phyloP scores from a whole-genome alignment of 1,284 basidiomycete genomes.

The Rhodotorula sp. region DNA sequence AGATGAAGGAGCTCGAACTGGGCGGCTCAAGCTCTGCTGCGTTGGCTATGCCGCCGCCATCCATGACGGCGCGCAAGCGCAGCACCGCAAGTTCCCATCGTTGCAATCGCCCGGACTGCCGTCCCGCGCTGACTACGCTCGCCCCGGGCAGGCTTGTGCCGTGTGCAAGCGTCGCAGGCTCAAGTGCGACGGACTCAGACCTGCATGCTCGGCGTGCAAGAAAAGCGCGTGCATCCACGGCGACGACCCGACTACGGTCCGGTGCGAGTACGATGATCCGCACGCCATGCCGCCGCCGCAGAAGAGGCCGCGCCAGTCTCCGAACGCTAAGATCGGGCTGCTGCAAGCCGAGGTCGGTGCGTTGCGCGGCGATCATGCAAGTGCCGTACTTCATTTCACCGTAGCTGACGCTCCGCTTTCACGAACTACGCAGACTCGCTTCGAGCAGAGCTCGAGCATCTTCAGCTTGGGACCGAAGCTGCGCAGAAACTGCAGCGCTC shows the following conservation, averaged over 20 bases:
- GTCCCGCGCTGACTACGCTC: too few relatives aligned
- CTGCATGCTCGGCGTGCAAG: constrained; percentile 24
- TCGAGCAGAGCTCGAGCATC: too few relatives aligned
- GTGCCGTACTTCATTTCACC: background rate
- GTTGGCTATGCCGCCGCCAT: too few relatives aligned
- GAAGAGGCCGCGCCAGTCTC: too few relatives aligned
- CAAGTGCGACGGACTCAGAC: constrained; percentile 29
- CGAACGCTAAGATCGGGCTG: constrained; percentile 14
- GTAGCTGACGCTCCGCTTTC: background rate
- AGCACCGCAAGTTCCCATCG: too few relatives aligned
- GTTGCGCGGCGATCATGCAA: background rate
- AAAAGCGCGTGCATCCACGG: constrained; percentile 23
- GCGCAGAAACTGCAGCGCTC: too few relatives aligned
- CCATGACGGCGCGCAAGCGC: too few relatives aligned
- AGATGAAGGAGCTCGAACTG: too few relatives aligned
- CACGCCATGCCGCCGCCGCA: background rate
- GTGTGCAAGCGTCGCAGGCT: constrained; percentile 17
- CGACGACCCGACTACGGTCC: constrained; percentile 9
- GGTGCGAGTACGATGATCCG: constrained; percentile 29
- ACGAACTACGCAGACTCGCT: too few relatives aligned
- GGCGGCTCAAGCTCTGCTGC: too few relatives aligned
- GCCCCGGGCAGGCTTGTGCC: constrained; percentile 6
- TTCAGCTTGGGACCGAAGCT: too few relatives aligned
- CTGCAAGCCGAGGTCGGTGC: constrained; percentile 29
- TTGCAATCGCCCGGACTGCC: too few relatives aligned